These are phyloP conservation scores for Kuraishia hungarica DNA, from an alignment of 805 yeast species.

Conservation along the genomic window DNA sequence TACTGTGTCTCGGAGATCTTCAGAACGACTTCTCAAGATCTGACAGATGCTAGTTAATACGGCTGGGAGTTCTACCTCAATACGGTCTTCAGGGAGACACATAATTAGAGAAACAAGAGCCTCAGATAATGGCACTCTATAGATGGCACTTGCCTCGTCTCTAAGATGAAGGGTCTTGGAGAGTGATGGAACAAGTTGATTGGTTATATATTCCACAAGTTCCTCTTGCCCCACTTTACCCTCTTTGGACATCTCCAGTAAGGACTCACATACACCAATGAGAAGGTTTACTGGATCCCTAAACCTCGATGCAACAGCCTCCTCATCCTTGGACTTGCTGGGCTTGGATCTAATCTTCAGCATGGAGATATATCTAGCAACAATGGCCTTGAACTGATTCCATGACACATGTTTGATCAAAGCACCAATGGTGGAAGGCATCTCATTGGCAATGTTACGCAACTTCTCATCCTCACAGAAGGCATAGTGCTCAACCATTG, in stretches of 20 bases:
- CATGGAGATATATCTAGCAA: constrained; percentile 51
- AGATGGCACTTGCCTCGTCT: constrained; percentile 71
- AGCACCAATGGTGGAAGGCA: constrained; percentile 51
- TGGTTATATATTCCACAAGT: constrained; percentile 38
- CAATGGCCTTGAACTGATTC: constrained; percentile 72
- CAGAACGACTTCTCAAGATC: constrained; percentile 74
- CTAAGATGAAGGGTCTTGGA: constrained; percentile 50
- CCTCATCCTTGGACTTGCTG: constrained; percentile 15
- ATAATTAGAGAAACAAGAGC: constrained; percentile 63
- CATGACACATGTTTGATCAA: constrained; percentile 56
- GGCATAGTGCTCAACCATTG: constrained; percentile 78
- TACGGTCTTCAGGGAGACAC: constrained; percentile 48
- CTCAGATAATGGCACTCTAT: constrained; percentile 73
- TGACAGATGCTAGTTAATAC: constrained; percentile 83
- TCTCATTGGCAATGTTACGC: constrained; percentile 56
- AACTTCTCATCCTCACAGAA: constrained; percentile 39
- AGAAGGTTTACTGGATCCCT: constrained; percentile 53
- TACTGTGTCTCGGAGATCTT: constrained; percentile 80
- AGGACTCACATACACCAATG: constrained; percentile 45
- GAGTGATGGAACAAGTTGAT: constrained; percentile 54
- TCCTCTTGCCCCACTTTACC: constrained; percentile 17
- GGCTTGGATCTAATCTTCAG: constrained; percentile 12
- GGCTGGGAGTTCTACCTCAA: constrained; percentile 65
- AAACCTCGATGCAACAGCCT: constrained; percentile 16
- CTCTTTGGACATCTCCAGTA: constrained; percentile 6